Base-by-base conservation (phyloP, 2,329 filamentous ascomycete species). In the Hypoxylon sp. region DNA sequence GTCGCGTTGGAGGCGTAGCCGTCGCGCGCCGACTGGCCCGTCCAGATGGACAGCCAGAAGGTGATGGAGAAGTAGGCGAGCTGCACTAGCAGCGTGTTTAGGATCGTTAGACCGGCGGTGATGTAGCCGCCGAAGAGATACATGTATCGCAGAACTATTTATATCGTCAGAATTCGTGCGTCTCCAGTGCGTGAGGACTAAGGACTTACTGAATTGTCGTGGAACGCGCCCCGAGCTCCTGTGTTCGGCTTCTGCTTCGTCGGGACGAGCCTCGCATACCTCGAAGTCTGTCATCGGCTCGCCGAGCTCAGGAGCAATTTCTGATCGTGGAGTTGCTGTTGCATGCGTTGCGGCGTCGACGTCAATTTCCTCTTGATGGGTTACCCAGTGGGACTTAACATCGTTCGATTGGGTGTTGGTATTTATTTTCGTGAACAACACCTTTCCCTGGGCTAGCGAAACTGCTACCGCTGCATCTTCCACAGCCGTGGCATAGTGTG, bases 1-100 rank as follows among this genome's bases (percentile, higher is more conserved):
- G 85, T 71, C 0, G 77, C 79, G 5, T 67, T 58, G 40, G 80
- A 74, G 1, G 70, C 69, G 47, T 69, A 72, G 8, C 65, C 64
- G 3, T 68, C 63, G 3, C 70, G 68, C 0, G 80, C 77, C 57
- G 82, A 79, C 10, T 47, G 6, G 1, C 48, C 54, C 0, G 62
- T 60, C 65, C 64, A 67, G 24, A 63, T 49, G 6, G 64, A 66
- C 8, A 67, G 21, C 65, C 65, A 67, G 7, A 67, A 50, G 0
- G 62, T 61, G 18, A 65, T 65, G 3, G 58, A 60, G 42, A 67
- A 61, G 42, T 62, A 67, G 13, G 65, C 65, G 5, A 66, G 29
- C 51, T 66, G 65, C 21, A 63, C 65, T n/a, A 62, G n/a, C 27
- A 67, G 11, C 9, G 60, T 51, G 35, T 53, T 58, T 2, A 55